These are phyloP conservation scores for Eragrostis nindensis DNA, from an alignment of 176 grass and related monocot species.

Conservation along the genomic window DNA sequence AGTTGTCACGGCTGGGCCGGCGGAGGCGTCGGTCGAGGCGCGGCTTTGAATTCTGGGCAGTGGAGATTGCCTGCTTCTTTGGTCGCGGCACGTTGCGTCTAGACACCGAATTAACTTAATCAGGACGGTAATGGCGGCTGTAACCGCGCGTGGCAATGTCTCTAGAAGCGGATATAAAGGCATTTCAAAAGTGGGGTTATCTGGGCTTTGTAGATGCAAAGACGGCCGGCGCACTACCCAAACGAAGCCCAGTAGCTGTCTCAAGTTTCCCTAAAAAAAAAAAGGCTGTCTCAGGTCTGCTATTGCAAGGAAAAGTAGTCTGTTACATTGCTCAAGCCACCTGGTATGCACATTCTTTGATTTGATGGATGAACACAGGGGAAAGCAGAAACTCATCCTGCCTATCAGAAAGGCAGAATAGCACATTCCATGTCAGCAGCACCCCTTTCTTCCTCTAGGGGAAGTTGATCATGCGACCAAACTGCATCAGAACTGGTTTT, in stretches of 20 bases:
- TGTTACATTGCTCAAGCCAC: background rate
- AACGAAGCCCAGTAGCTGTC: background rate
- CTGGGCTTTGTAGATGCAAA: background rate
- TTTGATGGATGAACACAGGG: too few species aligned
- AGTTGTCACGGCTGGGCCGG: too few species aligned
- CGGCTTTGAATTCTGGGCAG: background rate
- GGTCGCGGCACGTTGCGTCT: background rate
- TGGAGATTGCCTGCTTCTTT: background rate
- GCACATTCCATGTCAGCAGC: background rate
- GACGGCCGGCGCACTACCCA: background rate
- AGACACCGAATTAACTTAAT: background rate
- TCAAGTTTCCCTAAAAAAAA: too few species aligned
- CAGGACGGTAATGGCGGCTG: background rate
- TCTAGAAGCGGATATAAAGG: background rate
- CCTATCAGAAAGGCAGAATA: background rate
- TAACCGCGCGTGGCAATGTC: background rate
- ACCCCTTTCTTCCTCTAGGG: background rate
- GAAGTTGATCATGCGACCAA: background rate
- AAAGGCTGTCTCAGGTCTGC: too few species aligned
- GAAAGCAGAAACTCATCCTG: background rate
- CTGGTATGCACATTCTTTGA: background rate
- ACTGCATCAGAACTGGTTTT: background rate
- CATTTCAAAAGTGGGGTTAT: background rate
- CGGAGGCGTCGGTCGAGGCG: background rate
- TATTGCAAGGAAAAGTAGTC: too few species aligned